These are phyloP conservation scores for Phytomonas sp. DNA, from an alignment of 208 protist species.

Conservation along the genomic window DNA sequence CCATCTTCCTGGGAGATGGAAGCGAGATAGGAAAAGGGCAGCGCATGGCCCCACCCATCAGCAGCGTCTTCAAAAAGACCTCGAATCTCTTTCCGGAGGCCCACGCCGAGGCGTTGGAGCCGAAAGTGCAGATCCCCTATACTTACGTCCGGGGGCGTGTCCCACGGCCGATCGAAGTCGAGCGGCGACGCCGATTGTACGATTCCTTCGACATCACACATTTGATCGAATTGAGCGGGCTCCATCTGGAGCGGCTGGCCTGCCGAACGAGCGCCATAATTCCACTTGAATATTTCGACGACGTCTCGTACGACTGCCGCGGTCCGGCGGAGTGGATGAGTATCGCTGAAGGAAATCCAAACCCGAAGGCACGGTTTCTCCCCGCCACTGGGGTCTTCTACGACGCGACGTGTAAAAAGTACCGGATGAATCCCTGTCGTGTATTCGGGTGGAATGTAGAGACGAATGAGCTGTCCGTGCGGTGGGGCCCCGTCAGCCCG, in stretches of 20 bases:
- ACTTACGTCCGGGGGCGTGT: constrained; percentile 78
- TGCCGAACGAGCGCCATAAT: constrained; percentile 56
- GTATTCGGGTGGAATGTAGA: constrained; percentile 71
- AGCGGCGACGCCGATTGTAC: constrained; percentile 89
- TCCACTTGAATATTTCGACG: constrained; percentile 92
- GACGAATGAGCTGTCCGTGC: constrained; percentile 58
- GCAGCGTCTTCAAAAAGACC: constrained; percentile 80
- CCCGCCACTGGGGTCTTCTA: constrained; percentile 74
- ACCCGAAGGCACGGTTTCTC: constrained; percentile 46
- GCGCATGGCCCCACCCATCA: constrained; percentile 24
- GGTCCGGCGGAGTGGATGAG: constrained; percentile 89
- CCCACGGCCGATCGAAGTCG: constrained; percentile 93
- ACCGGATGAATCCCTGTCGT: constrained; percentile 66
- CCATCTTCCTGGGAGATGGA: too few species aligned
- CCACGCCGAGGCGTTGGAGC: constrained; percentile 79
- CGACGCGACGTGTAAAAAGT: constrained; percentile 23
- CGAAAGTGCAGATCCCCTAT: constrained; percentile 95
- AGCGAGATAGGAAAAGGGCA: background rate
- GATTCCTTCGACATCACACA: constrained; percentile 71
- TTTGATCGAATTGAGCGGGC: constrained; percentile 68
- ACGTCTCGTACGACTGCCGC: constrained; percentile 92
- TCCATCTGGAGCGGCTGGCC: constrained; percentile 58
- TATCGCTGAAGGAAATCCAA: constrained; percentile 45
- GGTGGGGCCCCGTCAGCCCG: constrained; percentile 41
- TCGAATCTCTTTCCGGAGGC: constrained; percentile 71